These are phyloP conservation scores for Alternaria sp. DNA, from an alignment of 2,329 filamentous ascomycete species.

Conservation along the genomic window DNA sequence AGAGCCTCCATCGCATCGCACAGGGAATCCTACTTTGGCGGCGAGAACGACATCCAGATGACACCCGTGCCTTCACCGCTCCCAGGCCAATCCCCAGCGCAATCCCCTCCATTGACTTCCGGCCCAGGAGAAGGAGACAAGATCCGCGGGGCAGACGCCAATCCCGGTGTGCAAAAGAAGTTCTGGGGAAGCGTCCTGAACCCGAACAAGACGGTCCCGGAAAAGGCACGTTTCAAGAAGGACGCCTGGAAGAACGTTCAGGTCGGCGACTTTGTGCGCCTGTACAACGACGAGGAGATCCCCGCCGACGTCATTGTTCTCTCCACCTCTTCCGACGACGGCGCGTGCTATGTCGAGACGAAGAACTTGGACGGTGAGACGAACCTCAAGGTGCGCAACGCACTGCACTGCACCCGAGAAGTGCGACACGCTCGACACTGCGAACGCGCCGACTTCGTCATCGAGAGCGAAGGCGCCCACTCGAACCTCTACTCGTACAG, in stretches of 20 bases:
- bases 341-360: constrained; percentile 95
- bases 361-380: constrained; percentile 98
- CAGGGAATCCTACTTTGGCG: constrained; percentile 60
- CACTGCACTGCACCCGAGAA: constrained; percentile 81
- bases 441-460: constrained; percentile 82
- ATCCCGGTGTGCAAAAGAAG: constrained; percentile 50
- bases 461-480: constrained; percentile 91
- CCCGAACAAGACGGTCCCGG: constrained; percentile 66
- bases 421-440: constrained; percentile 92
- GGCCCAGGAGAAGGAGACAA: constrained; percentile 35
- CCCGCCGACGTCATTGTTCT: constrained; percentile 93
- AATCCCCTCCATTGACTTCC: constrained; percentile 36
- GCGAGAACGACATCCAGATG: constrained; percentile 81
- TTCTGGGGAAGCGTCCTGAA: constrained; percentile 77
- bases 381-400: constrained; percentile 92
- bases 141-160: constrained; percentile 32
- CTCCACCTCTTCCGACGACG: constrained; percentile 91
- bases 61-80: constrained; percentile 88
- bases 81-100: constrained; percentile 54
- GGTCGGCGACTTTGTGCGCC: constrained; percentile 93
- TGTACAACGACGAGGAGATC: constrained; percentile 95
- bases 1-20: constrained; percentile 64
- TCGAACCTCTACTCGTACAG: constrained; percentile 96
- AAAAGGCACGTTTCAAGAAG: constrained; percentile 84
- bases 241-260: constrained; percentile 95